A percentile compares a stretch with the other conserved stretches of the same genome.
phyloP scores from a whole-genome alignment of 2,329 filamentous ascomycete species.

The Phaeosphaeriaceae sp. region DNA sequence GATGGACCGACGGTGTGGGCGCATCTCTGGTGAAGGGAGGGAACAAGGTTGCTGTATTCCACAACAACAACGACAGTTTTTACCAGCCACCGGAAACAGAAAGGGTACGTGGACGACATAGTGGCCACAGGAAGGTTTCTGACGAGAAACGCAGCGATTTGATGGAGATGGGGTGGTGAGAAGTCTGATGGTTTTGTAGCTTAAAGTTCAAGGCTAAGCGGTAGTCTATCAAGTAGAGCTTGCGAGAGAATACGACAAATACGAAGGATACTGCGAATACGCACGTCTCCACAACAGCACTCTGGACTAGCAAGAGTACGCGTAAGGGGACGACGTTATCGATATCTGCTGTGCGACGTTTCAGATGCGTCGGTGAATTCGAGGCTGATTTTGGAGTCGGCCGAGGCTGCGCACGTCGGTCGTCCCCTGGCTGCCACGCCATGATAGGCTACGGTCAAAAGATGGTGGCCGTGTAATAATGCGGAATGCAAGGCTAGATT shows the following conservation, averaged over 20 bases:
- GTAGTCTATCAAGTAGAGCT: background rate
- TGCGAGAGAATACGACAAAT: background rate
- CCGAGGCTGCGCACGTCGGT: background rate
- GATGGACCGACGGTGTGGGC: slow-evolving; percentile 24
- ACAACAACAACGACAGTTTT: too few relatives aligned
- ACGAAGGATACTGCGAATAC: background rate
- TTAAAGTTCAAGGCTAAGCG: background rate
- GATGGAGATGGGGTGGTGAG: background rate
- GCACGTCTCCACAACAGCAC: background rate
- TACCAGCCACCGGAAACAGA: too few relatives aligned
- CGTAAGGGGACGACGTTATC: background rate
- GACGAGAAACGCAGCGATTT: background rate
- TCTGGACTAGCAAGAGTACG: background rate
- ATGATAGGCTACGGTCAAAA: background rate
- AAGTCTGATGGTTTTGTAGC: background rate
- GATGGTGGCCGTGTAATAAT: background rate
- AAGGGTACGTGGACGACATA: background rate
- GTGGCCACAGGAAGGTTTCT: background rate
- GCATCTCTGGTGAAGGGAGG: slow-evolving; percentile 23
- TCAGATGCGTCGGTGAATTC: background rate
- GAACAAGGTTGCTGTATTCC: too few relatives aligned
- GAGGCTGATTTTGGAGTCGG: background rate
- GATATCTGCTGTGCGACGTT: background rate
- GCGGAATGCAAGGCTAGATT: background rate
- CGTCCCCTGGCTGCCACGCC: background rate